Base-by-base conservation (phyloP, 805 yeast genomes). In the Candida pseudoglaebosa region DNA sequence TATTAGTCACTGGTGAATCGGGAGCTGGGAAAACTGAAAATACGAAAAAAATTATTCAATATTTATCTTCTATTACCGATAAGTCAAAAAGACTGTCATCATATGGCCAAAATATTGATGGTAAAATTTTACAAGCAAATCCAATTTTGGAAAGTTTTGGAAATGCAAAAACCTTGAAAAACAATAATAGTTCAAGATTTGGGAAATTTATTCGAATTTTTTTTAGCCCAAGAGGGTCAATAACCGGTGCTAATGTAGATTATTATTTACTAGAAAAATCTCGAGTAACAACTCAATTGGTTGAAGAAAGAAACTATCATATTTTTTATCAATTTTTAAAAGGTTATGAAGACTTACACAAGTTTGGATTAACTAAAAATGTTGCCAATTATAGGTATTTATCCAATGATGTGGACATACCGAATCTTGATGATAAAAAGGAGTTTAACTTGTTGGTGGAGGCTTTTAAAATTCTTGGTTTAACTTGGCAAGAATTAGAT, bases 1-100 rank as follows among this genome's bases (percentile, higher is more conserved):
- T 93, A 39, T 69, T 93, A 36, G 97, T 93, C n/a, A 93, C 99
- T 0, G 99, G 99, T 47, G 99, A 93, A 57, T 84, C 95, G 17
- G 99, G 99, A 48, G 99, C 99, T 0, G 99, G 99, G 38, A 93
- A 93, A 57, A 93, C 99, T 0, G 99, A 93, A 63, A 93, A 88
- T 50, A 93, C 99, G 4, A 93, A 93, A 60, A 89, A 85, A 56
- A 89, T 93, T 39, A 83, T 93, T 43, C 97, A 90, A 58, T 93
- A 89, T 58, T 71, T 93, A 40, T 87, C 96, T 1, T 80, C 87
- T 5, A 81, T 87, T 19, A 78, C 95, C 2, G 37, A 29, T 17
- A 16, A 24, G 3, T 17, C 34, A 13, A 37, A 34, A 13, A 16
- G 28, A 7, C 32, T 14, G 28, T 14, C 37, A 10, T 10, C 26